Evolutionary conservation across 2,329 filamentous ascomycete species (phyloP).

Genomic region (Dactylellina haptotyla): DNA sequence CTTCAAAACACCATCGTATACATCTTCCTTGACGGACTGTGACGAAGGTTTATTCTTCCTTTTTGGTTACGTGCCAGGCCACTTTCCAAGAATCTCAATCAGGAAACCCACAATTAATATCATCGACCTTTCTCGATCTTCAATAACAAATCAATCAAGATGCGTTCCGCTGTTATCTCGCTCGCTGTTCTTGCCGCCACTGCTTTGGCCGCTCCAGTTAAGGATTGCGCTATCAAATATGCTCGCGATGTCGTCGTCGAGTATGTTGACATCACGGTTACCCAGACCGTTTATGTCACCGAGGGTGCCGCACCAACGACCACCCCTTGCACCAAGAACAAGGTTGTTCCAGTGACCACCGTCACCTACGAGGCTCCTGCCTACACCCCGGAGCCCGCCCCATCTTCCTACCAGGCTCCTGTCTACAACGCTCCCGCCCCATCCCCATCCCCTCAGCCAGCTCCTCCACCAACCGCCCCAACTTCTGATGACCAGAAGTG

Average conservation of each 20-base stretch:
- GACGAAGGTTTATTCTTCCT: slow-evolving; percentile 21
- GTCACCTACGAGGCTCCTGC: slow-evolving; percentile 25
- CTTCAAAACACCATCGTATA: slow-evolving; percentile 29
- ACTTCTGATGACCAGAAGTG: slow-evolving; percentile 59
- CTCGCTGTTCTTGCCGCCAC: slow-evolving; percentile 45
- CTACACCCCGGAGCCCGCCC: slow-evolving; percentile 21
- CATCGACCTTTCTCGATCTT: slow-evolving; percentile 23
- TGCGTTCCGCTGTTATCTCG: slow-evolving; percentile 47
- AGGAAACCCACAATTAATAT: slow-evolving; percentile 15
- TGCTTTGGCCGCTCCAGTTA: slow-evolving; percentile 39
- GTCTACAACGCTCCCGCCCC: slow-evolving; percentile 35
- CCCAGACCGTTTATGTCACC: slow-evolving; percentile 45
- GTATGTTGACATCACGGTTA: slow-evolving; percentile 42
- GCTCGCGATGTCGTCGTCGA: slow-evolving; percentile 30
- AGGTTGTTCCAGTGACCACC: slow-evolving; percentile 22
- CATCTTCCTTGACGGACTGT: slow-evolving; percentile 50
- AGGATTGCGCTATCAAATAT: slow-evolving; percentile 40
- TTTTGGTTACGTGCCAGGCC: slow-evolving; percentile 53
- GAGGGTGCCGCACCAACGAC: slow-evolving; percentile 12
- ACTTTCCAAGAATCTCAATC: slow-evolving; percentile 47
- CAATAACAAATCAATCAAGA: slow-evolving; percentile 19
- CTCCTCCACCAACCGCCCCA: slow-evolving; percentile 38
- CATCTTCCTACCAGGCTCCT: slow-evolving; percentile 14
- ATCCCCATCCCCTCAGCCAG: slow-evolving; percentile 13
- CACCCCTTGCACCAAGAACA: background rate